Percentiles rank a stretch among this genome's conserved stretches.
These are phyloP conservation scores for Lepiota venenata DNA, from an alignment of 768 basidiomycete species.

Conservation along the genomic window DNA sequence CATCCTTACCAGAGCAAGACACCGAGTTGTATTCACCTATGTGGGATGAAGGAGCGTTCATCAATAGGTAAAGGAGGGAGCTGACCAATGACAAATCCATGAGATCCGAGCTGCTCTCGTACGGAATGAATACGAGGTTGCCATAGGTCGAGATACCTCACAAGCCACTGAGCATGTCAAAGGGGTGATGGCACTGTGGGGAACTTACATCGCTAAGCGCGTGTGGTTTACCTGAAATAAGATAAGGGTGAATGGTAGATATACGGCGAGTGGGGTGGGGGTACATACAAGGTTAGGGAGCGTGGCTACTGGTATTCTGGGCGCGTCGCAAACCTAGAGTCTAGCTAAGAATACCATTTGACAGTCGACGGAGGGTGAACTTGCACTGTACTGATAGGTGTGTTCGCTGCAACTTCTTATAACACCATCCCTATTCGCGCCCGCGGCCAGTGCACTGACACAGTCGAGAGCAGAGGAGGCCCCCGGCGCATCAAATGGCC, in stretches of 20 bases:
- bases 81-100: constrained; percentile 46
- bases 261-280: not conserved
- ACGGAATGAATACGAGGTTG: constrained; percentile 48
- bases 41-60: not conserved
- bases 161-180: not conserved
- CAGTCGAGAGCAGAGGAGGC: constrained; percentile 45
- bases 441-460: constrained; percentile 45
- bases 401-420: constrained; percentile 50
- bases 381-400: constrained; percentile 50
- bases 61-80: not conserved
- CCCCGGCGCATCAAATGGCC: constrained; percentile 43
- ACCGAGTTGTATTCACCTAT: constrained; percentile 55
- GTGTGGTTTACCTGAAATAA: constrained; percentile 48
- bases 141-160: constrained; percentile 52
- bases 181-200: not conserved
- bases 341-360: not conserved
- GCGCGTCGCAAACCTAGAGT: constrained; percentile 37
- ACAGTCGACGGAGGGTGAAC: constrained; percentile 10
- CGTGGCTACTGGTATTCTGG: constrained; percentile 42
- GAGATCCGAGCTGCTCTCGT: constrained; percentile 42
- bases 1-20: constrained; percentile 46
- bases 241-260: not conserved
- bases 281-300: constrained; percentile 42
- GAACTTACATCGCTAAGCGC: constrained; percentile 39
- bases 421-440: constrained; percentile 37